A percentile compares a stretch with the other conserved stretches of the same genome.
Conservation (phyloP, 306 rosid species). For the Cucurbita argyrosperma region DNA sequence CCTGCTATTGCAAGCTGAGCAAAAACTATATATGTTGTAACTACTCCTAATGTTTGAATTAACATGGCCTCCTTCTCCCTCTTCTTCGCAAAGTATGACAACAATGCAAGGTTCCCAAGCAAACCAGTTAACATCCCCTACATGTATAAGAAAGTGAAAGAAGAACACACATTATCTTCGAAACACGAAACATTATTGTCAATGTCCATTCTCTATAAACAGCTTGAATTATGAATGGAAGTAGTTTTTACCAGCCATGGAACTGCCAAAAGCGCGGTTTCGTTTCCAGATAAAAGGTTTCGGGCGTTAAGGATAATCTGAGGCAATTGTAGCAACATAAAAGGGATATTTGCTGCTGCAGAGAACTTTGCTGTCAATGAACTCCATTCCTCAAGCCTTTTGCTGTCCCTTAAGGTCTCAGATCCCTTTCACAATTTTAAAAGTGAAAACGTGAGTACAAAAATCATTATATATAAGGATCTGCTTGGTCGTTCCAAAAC, state of each 20-base stretch:
- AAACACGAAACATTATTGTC: not conserved
- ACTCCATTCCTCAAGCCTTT: constrained; percentile 58
- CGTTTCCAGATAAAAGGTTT: constrained; percentile 57
- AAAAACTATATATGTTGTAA: constrained; percentile 47
- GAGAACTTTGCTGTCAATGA: constrained; percentile 68
- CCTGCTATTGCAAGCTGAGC: constrained; percentile 68
- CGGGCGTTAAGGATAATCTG: constrained; percentile 71
- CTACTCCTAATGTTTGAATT: constrained; percentile 67
- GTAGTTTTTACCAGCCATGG: constrained; percentile 58
- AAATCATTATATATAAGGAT: not conserved
- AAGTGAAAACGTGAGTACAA: constrained; percentile 6
- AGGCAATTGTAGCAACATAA: constrained; percentile 69
- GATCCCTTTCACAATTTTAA: constrained; percentile 32
- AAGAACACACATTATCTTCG: not conserved
- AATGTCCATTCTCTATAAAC: not conserved
- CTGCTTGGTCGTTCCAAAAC: constrained; percentile 1
- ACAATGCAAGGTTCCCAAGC: constrained; percentile 75
- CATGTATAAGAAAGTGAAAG: constrained; percentile 12
- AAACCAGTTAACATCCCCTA: constrained; percentile 80
- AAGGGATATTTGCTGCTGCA: constrained; percentile 71
- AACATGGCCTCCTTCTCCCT: constrained; percentile 73
- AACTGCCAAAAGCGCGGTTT: constrained; percentile 56
- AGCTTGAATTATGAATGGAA: not conserved
- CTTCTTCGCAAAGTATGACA: constrained; percentile 81
- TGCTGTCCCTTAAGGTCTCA: constrained; percentile 19